Percentiles rank a stretch among this genome's conserved stretches.
Evolutionary conservation across 2,329 filamentous ascomycete genomes (phyloP).

Genomic region (Beauveria brongniartii): DNA sequence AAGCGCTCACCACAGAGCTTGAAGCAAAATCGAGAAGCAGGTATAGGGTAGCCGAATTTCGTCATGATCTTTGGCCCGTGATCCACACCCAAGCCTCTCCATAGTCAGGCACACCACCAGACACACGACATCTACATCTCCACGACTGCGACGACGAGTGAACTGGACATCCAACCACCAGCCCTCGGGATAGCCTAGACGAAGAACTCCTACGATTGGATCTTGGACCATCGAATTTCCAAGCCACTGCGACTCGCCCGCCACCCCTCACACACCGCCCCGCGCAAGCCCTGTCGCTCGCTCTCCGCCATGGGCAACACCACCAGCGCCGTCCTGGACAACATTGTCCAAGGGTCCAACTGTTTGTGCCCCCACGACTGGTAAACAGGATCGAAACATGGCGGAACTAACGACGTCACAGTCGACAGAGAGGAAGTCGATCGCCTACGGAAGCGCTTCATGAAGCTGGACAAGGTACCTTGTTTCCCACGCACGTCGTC

Average conservation of each 20-base stretch:
- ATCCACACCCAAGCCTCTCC: conserved; percentile 4
- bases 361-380: conserved; percentile 47
- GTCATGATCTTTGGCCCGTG: background rate
- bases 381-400: background rate
- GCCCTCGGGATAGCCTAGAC: background rate
- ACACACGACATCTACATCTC: conserved; percentile 1
- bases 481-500: background rate
- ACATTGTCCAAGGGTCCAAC: conserved; percentile 93
- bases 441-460: conserved; percentile 89
- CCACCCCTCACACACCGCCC: background rate
- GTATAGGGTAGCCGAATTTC: conserved; percentile 1
- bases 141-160: background rate
- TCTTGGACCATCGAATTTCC: background rate
- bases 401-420: conserved; percentile 27
- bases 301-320: conserved; percentile 53
- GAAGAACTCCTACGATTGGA: background rate
- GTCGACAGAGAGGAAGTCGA: conserved; percentile 98
- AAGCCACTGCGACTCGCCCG: background rate
- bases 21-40: background rate
- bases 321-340: conserved; percentile 74
- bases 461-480: conserved; percentile 93
- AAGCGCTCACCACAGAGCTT: no score
- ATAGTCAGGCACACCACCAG: background rate
- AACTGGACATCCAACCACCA: background rate
- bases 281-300: background rate